These are phyloP conservation scores for Suillus clintonianus DNA, from an alignment of 768 basidiomycete genomes.

Conservation along the genomic window DNA sequence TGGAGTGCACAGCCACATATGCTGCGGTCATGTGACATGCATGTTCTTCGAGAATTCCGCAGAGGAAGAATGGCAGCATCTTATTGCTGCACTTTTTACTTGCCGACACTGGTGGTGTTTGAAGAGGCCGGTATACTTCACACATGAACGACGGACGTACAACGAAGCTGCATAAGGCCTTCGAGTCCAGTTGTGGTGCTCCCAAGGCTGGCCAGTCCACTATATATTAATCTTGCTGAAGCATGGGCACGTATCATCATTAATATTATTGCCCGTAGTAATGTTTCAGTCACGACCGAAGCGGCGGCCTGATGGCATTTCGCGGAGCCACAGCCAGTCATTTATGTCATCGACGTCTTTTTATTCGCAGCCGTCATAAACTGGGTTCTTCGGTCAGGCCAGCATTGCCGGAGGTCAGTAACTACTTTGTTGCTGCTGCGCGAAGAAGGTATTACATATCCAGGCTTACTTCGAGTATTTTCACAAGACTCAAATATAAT, in stretches of 20 bases:
- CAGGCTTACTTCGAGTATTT: slow-evolving; percentile 3
- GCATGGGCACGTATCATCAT: slow-evolving; percentile 38
- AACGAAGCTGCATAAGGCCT: background rate
- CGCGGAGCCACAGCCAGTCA: slow-evolving; percentile 53
- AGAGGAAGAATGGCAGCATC: background rate
- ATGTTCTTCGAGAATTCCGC: no score
- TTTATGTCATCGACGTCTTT: slow-evolving; percentile 49
- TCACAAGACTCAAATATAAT: slow-evolving; percentile 8
- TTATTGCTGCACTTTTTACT: background rate
- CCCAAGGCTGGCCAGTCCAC: slow-evolving; percentile 37
- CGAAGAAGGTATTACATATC: slow-evolving; percentile 77
- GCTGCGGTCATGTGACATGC: background rate
- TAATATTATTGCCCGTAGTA: background rate
- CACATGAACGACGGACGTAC: background rate
- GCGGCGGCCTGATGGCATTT: slow-evolving; percentile 7
- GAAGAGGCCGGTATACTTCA: no score
- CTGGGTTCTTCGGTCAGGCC: slow-evolving; percentile 70
- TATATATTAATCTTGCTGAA: slow-evolving; percentile 42
- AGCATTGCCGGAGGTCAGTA: slow-evolving; percentile 77
- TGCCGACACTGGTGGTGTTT: no score
- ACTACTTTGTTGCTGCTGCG: slow-evolving; percentile 71
- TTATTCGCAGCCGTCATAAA: slow-evolving; percentile 40
- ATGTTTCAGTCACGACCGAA: slow-evolving; percentile 12
- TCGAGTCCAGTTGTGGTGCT: background rate
- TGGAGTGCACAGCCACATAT: background rate